Evolutionary conservation across 1,139 yeast genomes (phyloP).

Genomic region (Pichia sp.): DNA sequence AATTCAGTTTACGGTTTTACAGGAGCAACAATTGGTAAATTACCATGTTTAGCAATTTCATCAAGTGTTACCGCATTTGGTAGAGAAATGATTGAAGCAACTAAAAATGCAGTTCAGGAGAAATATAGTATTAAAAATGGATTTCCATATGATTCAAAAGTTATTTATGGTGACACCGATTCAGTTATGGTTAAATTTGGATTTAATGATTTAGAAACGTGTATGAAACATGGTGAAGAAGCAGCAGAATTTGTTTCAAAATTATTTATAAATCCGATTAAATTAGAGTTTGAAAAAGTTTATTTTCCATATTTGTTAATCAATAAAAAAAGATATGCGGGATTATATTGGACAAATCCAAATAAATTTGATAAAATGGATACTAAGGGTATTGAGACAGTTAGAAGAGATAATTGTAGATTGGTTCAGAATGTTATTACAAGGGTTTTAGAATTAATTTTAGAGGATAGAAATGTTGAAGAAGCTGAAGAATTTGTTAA

Average conservation of each 20-base stretch:
- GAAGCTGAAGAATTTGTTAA: slow-evolving; percentile 84
- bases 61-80: slow-evolving; percentile 96
- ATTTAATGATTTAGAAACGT: slow-evolving; percentile 65
- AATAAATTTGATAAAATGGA: slow-evolving; percentile 93
- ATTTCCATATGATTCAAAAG: slow-evolving; percentile 73
- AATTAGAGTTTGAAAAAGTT: slow-evolving; percentile 93
- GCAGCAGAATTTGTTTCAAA: slow-evolving; percentile 87
- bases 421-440: slow-evolving; percentile 92
- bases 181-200: slow-evolving; percentile 99
- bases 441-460: slow-evolving; percentile 74
- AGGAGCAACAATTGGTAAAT: slow-evolving; percentile 95
- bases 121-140: slow-evolving; percentile 77
- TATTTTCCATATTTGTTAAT: slow-evolving; percentile 91
- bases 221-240: slow-evolving; percentile 89
- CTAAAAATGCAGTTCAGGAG: slow-evolving; percentile 79
- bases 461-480: slow-evolving; percentile 84
- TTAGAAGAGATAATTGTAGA: slow-evolving; percentile 94
- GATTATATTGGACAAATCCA: slow-evolving; percentile 90
- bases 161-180: slow-evolving; percentile 97
- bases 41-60: slow-evolving; percentile 94
- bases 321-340: slow-evolving; percentile 95
- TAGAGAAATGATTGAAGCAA: slow-evolving; percentile 90
- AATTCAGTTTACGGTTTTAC: slow-evolving; percentile 98
- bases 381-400: slow-evolving; percentile 97
- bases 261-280: slow-evolving; percentile 77